Base-by-base conservation (phyloP, 2,329 filamentous ascomycete genomes). In the Colletotrichum lindemuthianum region DNA sequence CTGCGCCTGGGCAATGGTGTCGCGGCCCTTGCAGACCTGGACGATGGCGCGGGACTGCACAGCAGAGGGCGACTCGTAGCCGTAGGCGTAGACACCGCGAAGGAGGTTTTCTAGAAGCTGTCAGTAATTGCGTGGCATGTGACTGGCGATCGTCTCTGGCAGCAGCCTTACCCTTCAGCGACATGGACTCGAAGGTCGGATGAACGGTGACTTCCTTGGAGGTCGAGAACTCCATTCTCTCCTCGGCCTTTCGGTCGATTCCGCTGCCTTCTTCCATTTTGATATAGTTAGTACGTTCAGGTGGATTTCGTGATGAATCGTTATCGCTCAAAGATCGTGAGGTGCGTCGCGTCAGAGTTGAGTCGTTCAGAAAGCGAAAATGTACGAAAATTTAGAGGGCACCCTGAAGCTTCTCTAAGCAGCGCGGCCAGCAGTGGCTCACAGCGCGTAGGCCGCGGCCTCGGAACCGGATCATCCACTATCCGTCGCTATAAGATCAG, bases 1-100 rank as follows among this genome's bases (percentile, higher is more conserved):
- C 79, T 98, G 96, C 16, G 96, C 96, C 77, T 99, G 96, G 15
- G 96, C 96, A 75, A 99, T 99, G 68, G 96, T 98, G 79, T 99
- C 96, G 80, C 96, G 93, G 69, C 96, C 96, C 81, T 98, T 98
- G 88, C 96, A 99, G 74, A 99, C 92, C 81, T 98, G 96, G 53
- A 99, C 96, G 75, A 99, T 99, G 57, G 96, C 96, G 75, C 96
- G 92, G 70, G 95, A 97, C 82, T 99, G 96, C 15, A 99, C 95
- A 12, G 96, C 96, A 0, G 96, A 99, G 11, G 96, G 96, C 2
- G 96, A 97, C 78, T 99, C 96, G 81, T 98, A 99, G 69, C 96
- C 96, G 73, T 99, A 99, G 40, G 96, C 96, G 76, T 99, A 99
- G 76, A 99, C 95, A 69, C 96, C 96, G 70, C 96, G 94, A 70